phyloP scores from a whole-genome alignment of 2,329 filamentous ascomycete genomes.

The Calonectria fujianensis region DNA sequence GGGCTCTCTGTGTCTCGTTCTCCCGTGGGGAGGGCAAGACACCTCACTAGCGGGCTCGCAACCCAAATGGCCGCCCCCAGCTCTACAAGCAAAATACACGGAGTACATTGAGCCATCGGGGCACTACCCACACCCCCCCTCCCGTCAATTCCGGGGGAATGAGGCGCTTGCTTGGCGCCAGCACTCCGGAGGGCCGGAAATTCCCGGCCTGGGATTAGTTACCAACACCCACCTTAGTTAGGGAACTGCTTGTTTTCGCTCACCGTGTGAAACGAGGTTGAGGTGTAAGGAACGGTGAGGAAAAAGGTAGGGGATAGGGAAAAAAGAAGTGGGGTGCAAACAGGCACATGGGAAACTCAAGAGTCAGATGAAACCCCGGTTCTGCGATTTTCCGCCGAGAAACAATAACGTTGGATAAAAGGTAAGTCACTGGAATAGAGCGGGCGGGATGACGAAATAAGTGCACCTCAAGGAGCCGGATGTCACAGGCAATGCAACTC shows the following conservation, averaged over 20 bases:
- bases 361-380: neutral
- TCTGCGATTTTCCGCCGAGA: neutral
- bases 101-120: constrained; percentile 16
- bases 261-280: constrained; percentile 3
- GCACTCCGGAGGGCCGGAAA: constrained; percentile 43
- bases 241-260: constrained; percentile 6
- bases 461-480: neutral
- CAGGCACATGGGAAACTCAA: neutral
- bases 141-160: constrained; percentile 35
- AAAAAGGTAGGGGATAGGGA: neutral
- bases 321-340: neutral
- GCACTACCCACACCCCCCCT: constrained; percentile 36
- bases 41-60: constrained; percentile 20
- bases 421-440: neutral
- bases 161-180: constrained; percentile 21
- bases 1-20: neutral
- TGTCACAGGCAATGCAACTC: neutral
- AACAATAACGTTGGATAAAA: neutral
- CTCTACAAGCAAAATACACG: constrained; percentile 1
- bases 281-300: constrained; percentile 14
- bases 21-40: constrained; percentile 13
- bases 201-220: constrained; percentile 38
- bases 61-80: constrained; percentile 16
- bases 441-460: constrained; percentile 4
- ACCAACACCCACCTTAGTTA: constrained; percentile 6